phyloP scores from a whole-genome alignment of 768 basidiomycete genomes.

The Obba rivulosa region DNA sequence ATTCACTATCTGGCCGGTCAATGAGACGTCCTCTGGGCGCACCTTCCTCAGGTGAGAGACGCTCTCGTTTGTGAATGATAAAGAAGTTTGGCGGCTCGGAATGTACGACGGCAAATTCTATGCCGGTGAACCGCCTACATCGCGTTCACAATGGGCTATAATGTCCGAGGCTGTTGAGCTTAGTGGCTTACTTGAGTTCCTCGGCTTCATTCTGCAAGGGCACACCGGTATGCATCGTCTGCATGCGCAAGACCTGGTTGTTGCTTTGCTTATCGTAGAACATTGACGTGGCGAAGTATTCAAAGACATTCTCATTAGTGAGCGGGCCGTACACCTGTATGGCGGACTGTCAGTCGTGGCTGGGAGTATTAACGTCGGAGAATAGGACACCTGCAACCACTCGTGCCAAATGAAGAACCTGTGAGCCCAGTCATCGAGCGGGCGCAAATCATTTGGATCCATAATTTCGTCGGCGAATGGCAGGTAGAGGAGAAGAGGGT shows the following conservation, averaged over 20 bases:
- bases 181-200: conserved; percentile 65
- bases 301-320: conserved; percentile 73
- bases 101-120: conserved; percentile 84
- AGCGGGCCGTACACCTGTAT: conserved; percentile 71
- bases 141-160: not conserved
- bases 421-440: conserved; percentile 75
- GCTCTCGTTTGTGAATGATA: conserved; percentile 85
- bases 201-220: conserved; percentile 76
- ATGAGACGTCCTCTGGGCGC: conserved; percentile 16
- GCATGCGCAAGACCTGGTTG: conserved; percentile 91
- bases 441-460: conserved; percentile 64
- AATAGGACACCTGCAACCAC: conserved; percentile 64
- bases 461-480: conserved; percentile 20
- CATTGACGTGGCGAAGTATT: conserved; percentile 88
- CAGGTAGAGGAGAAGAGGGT: not conserved
- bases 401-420: conserved; percentile 90
- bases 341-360: conserved; percentile 2
- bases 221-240: conserved; percentile 81
- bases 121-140: conserved; percentile 74
- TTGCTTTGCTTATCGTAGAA: conserved; percentile 94
- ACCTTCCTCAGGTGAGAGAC: conserved; percentile 83
- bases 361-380: conserved; percentile 1
- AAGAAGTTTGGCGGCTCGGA: conserved; percentile 77
- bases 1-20: not conserved
- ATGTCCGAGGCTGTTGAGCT: conserved; percentile 1